Evolutionary conservation across 768 basidiomycete species (phyloP), one percentile per base, ranked within the genome.

Genomic region (Daedaleopsis sinensis): DNA sequence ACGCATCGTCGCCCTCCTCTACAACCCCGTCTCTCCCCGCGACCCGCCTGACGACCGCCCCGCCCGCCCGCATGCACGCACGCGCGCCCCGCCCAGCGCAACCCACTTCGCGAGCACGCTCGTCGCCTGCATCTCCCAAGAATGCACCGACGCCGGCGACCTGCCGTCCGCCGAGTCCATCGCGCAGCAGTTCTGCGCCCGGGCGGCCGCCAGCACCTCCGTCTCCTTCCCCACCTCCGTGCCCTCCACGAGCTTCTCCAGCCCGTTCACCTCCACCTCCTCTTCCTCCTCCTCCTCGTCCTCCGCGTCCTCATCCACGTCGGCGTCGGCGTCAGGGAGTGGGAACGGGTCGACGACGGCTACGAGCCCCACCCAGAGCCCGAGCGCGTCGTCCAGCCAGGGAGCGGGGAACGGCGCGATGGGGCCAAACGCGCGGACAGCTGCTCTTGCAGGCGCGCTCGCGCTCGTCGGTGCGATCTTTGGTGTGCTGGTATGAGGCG

Each of bases 151-250:
- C 43, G 3, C 27, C 27, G 27, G 4, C 4, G 76, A 79, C 50
- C 64, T 84, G 1, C 27, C 68, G 16, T 67, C 76, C 5, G 76
- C 79, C 5, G 80, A 85, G 70, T 65, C 59, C 16, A 74, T 85
- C 36, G 78, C 82, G 1, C 76, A 82, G 62, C 73, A 76, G 62
- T 84, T 84, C 68, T 85, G 83, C 66, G 73, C 77, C 19, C 48
- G 78, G 52, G 77, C 78, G 9, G 72, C 71, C 27, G 57, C 72
- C 12, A 73, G 72, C 27, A 71, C 76, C 5, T 72, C 76, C 1
- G 68, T 81, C 43, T 65, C 74, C 1, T 80, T 80, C 68, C 74
- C 77, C 13, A 59, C 63, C 10, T 39, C 74, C 16, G 64, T 74
- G 1, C 65, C 69, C 1, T 59, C 64, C 21, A 43, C 58, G 8